Evolutionary conservation across 78 protist genomes (phyloP), one percentile per base, ranked within the genome.

Genomic region (Dictyostelium citrinum): DNA sequence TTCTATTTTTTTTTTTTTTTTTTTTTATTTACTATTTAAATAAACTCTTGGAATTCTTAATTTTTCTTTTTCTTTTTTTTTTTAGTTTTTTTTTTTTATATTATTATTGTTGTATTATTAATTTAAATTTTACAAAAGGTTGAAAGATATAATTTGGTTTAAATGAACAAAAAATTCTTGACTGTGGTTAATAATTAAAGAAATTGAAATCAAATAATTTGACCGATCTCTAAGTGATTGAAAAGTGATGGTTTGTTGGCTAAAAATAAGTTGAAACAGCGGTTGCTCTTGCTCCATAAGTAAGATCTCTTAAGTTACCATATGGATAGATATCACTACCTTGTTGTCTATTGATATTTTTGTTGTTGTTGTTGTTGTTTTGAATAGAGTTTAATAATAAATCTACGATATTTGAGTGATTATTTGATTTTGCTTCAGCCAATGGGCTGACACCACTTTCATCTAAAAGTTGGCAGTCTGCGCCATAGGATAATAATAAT

Each of bases 361-460:
- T 72, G 31, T 37, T 72, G 41, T 68, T 72, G 72, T 39, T 45
- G 72, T 84, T 70, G 81, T 29, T 71, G 61, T 74, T 58, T 31
- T 10, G 58, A 60, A 24, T 31, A 9, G 71, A 78, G 24, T 4
- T 4, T 5, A 20, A 79, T 11, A 88, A 35, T 9, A 78, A 78
- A n/a, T 88, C 45, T 2, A 35, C 79, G 7, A 88, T 29, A 17
- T 58, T 58, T 9, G 33, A 20, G 9, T 88, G 79, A 24, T 68
- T 68, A 17, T 77, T 78, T 37, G 31, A 20, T 72, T 88, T 88
- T 10, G 93, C 93, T 78, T 88, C 85, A n/a, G 27, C 27, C n/a
- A 88, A 20, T 45, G 93, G 86, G 33, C 84, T 88, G 5, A 16
- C 16, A 46, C 93, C 93, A 67, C 29, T 27, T 31, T 29, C 67